phyloP scores from a whole-genome alignment of 2,329 filamentous ascomycete species.

The Thermothelomyces thermophilus region DNA sequence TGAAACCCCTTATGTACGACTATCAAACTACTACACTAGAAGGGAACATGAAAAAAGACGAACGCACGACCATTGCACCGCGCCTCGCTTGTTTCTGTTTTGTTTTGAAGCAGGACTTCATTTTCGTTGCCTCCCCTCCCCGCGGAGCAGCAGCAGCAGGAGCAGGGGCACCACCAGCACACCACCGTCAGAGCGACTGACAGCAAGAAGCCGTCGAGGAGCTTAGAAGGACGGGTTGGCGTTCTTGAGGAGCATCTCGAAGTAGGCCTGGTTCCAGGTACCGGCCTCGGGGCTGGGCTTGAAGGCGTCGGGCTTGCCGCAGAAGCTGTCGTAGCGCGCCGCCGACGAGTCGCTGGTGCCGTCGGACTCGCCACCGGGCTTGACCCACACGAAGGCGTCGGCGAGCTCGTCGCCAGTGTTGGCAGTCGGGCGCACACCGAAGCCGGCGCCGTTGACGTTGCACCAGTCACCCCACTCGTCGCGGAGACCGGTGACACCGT shows the following conservation, averaged over 20 bases:
- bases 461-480: conserved; percentile 42
- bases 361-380: conserved; percentile 53
- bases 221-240: conserved; percentile 32
- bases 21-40: conserved; percentile 7
- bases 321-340: conserved; percentile 33
- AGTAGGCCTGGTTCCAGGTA: conserved; percentile 39
- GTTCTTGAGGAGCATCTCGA: conserved; percentile 38
- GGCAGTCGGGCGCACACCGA: conserved; percentile 51
- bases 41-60: neutral
- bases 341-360: conserved; percentile 34
- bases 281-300: conserved; percentile 38
- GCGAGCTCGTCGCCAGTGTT: conserved; percentile 49
- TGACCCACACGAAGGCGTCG: conserved; percentile 62
- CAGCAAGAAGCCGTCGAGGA: neutral
- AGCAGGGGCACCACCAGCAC: neutral
- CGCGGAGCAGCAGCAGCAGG: neutral
- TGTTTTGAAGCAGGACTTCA: neutral
- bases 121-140: neutral
- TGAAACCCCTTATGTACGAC: conserved; percentile 8
- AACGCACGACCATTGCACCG: neutral
- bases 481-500: conserved; percentile 37
- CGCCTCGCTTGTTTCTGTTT: neutral
- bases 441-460: conserved; percentile 53
- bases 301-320: conserved; percentile 34
- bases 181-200: no score